Evolutionary conservation across 441 rosid species (phyloP), one percentile per base, ranked within the genome.

Genomic region (Mallotus japonicus): DNA sequence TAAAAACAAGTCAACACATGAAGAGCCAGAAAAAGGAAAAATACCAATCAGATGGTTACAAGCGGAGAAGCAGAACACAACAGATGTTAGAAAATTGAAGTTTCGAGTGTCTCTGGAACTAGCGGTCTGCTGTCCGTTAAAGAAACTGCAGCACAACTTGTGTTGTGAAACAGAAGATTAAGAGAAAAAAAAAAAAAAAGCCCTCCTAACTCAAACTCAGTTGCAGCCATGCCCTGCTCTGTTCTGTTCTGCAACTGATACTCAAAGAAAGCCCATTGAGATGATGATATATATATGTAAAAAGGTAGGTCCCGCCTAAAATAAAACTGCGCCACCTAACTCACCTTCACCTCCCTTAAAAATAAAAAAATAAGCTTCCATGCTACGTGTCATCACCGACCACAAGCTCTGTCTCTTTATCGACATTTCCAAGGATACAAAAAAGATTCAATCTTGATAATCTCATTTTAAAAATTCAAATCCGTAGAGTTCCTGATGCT

Each of bases 401-500:
- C 60, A 11, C 67, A 12, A 12, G 44, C 19, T 59, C 12, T 4
- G 16, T 56, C 67, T 67, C 60, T 66, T 17, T 44, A 47, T 56
- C 65, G 71, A 76, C 75, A 58, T 57, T 75, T 56, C 74, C 74
- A 62, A 62, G 62, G 8, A 32, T 64, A n/a, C 42, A 28, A 65
- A 0, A 28, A 34, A 44, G 22, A 16, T 22, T 20, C 28, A 37
- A 34, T 22, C 17, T 22, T 66, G 10, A 40, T 49, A 11, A 60
- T 44, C 56, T 57, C 76, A 12, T 19, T 71, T 63, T 63, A 3
- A 9, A 12, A 15, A 16, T 64, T 9, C 16, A 20, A 56, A 19
- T 54, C 62, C 70, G 53, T 62, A 42, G 77, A 74, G 79, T 74
- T 78, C 77, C 59, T 62, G 49, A 47, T 44, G 59, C 78, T 56